Conservation (phyloP, 208 protist genomes). For the Trypanosomatidae sp. region DNA sequence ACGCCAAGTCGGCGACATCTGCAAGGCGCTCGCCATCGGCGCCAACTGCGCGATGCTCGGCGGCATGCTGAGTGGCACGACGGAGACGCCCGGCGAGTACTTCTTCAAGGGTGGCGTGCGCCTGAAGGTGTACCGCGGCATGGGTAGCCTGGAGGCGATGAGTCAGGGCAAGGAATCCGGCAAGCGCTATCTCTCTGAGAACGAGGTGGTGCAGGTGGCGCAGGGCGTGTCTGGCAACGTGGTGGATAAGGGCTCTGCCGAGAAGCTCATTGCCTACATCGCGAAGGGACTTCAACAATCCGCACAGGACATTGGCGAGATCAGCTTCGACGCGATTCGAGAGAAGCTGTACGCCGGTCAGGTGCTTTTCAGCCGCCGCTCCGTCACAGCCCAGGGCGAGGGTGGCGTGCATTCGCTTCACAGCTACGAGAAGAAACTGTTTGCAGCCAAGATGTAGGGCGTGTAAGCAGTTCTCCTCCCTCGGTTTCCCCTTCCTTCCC, state of each 20-base stretch:
- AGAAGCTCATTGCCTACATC: constrained; percentile 88
- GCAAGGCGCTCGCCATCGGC: constrained; percentile 94
- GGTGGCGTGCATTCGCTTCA: constrained; percentile 92
- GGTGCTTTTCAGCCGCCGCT: constrained; percentile 92
- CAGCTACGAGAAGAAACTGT: constrained; percentile 92
- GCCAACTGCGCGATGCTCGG: constrained; percentile 90
- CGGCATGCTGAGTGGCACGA: constrained; percentile 92
- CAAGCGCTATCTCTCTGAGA: constrained; percentile 92
- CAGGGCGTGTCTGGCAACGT: constrained; percentile 93
- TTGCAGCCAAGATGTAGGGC: constrained; percentile 73
- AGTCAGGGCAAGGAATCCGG: constrained; percentile 85
- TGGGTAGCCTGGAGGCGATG: constrained; percentile 97
- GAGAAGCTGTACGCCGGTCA: constrained; percentile 90
- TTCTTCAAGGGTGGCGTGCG: constrained; percentile 92
- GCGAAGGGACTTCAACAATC: constrained; percentile 93
- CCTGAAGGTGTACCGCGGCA: constrained; percentile 96
- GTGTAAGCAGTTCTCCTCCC: background rate
- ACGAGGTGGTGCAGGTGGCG: constrained; percentile 89
- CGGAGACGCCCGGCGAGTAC: constrained; percentile 93
- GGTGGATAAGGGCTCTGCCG: constrained; percentile 91
- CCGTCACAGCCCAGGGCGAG: constrained; percentile 90
- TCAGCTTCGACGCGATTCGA: constrained; percentile 75
- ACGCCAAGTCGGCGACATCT: constrained; percentile 94
- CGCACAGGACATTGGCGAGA: constrained; percentile 92
- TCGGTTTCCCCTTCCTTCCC: background rate